These are phyloP conservation scores for Astragalus membranaceus DNA, from an alignment of 306 rosid genomes.

Conservation along the genomic window DNA sequence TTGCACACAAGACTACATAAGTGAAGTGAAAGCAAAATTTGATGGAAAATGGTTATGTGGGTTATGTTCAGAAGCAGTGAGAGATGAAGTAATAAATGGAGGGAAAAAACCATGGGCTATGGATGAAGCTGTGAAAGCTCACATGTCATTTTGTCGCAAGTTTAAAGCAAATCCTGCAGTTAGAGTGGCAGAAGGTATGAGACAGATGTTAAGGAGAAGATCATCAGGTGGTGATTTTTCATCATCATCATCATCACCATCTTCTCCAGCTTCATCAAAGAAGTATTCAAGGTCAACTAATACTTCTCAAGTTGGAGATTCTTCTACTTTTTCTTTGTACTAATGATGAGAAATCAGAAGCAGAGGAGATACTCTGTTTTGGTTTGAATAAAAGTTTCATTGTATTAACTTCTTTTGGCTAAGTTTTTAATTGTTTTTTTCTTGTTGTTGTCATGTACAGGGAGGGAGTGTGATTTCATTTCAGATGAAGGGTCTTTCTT, in stretches of 20 bases:
- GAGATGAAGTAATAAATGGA: constrained; percentile 67
- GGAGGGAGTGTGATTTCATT: constrained; percentile 27
- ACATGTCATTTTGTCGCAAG: constrained; percentile 93
- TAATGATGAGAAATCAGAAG: constrained; percentile 1
- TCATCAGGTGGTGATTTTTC: constrained; percentile 45
- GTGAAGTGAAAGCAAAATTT: constrained; percentile 62
- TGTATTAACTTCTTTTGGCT: constrained; percentile 19
- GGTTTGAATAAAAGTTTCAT: constrained; percentile 34
- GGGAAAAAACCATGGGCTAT: constrained; percentile 49
- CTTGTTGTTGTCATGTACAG: constrained; percentile 43
- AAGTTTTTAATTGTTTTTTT: background rate
- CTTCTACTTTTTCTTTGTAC: constrained; percentile 53
- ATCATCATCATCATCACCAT: constrained; percentile 23
- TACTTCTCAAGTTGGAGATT: constrained; percentile 76
- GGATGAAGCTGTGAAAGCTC: constrained; percentile 95
- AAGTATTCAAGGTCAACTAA: constrained; percentile 56
- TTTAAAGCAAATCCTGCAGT: constrained; percentile 85
- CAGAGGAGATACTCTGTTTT: constrained; percentile 5
- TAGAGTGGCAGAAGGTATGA: constrained; percentile 92
- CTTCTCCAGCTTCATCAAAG: constrained; percentile 37
- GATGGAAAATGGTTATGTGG: constrained; percentile 97
- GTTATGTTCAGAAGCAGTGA: constrained; percentile 94
- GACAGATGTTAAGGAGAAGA: constrained; percentile 89
- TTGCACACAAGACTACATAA: constrained; percentile 81
- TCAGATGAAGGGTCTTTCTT: constrained; percentile 23